Evolutionary conservation across 148 eudicot genomes (phyloP), one percentile per base, ranked within the genome.

Genomic region (Limonium bicolor): DNA sequence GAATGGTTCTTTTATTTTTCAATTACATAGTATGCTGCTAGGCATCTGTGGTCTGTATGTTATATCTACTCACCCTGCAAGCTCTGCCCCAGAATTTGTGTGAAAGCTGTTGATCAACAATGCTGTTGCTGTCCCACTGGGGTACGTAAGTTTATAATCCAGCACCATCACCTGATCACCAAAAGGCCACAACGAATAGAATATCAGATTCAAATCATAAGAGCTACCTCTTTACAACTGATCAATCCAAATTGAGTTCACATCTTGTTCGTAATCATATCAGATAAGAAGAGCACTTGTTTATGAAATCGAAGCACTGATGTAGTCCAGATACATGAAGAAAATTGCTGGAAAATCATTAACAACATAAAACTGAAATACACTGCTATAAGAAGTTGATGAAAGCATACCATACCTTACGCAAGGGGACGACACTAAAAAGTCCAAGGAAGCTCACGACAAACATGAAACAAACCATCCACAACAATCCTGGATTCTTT

Each of bases 71-170:
- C 58, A 71, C 87, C 65, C 68, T 38, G 87, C 87, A 51, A 79
- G 82, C 64, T 65, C 78, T 48, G 87, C 87, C 60, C 87, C 87
- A 41, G 59, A 37, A 52, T 47, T 68, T 36, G 87, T 79, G 72
- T 79, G 87, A 58, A 85, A 85, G 73, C 95, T 85, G 65, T 85
- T 85, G 34, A 85, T 85, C 63, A 85, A 62, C 86, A 85, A 69
- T n/a, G 92, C 95, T 18, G 95, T 85, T 14, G 95, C 95, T 46
- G 95, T 85, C 56, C 95, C 95, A 39, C 95, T 85, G 23, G 95
- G 95, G 47, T 74, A 80, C 25, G 92, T 85, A 47, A 85, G 80
- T 66, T 80, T 80, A 67, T 80, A 77, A 44, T 74, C 95, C 73
- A 85, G 38, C 53, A 85, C 76, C 92, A 85, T 85, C 14, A 85